Evolutionary conservation across 2,329 filamentous ascomycete species (phyloP).

Genomic region (Coniochaeta ligniaria): DNA sequence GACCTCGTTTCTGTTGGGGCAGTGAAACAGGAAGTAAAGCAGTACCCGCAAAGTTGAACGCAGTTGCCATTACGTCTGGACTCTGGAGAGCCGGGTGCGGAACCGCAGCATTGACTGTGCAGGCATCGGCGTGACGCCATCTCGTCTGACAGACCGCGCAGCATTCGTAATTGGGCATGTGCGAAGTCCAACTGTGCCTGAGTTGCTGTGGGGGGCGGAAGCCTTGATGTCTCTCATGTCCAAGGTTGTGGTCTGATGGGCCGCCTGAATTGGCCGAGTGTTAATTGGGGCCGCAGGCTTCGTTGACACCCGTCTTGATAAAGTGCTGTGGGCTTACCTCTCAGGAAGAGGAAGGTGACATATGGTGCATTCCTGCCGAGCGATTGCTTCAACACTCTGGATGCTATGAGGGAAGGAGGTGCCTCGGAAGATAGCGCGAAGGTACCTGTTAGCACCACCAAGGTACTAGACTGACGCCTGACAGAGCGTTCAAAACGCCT

Average conservation of each 20-base stretch:
- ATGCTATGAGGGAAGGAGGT: background rate
- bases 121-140: background rate
- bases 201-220: background rate
- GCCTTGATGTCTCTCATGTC: background rate
- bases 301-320: background rate
- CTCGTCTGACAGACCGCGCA: background rate
- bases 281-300: background rate
- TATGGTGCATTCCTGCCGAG: background rate
- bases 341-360: background rate
- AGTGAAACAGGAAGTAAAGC: background rate
- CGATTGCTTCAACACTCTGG: background rate
- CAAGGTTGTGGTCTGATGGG: background rate
- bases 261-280: background rate
- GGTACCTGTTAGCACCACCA: background rate
- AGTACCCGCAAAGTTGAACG: background rate
- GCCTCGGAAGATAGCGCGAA: background rate
- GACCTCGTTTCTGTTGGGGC: background rate
- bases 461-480: background rate
- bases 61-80: background rate
- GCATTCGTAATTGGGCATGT: background rate
- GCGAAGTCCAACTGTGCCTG: background rate
- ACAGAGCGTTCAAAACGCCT: background rate
- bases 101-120: background rate
- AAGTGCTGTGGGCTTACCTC: background rate
- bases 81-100: background rate